Percentiles rank a stretch among this genome's conserved stretches.
Conservation (phyloP, 73 alveolate genomes). For the Paramecium sonneborni region DNA sequence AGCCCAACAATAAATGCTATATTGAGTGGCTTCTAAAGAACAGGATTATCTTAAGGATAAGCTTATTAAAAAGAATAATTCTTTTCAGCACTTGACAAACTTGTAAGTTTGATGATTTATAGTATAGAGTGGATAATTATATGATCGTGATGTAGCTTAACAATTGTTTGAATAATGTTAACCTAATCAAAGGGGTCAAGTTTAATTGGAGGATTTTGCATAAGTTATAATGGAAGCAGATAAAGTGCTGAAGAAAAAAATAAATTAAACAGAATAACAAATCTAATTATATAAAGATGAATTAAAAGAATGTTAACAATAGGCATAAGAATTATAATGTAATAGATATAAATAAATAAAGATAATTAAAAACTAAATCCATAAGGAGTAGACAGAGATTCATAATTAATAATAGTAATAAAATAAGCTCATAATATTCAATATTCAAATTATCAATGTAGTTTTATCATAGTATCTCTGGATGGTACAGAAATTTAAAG, state of each 20-base stretch:
- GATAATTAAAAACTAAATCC: background rate
- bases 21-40: background rate
- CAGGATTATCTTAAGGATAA: conserved; percentile 15
- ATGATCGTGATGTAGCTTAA: conserved; percentile 52
- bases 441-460: background rate
- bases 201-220: conserved; percentile 21
- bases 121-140: background rate
- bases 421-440: background rate
- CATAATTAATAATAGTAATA: background rate
- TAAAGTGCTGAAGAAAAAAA: conserved; percentile 33
- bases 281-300: background rate
- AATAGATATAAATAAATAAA: background rate
- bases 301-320: background rate
- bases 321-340: conserved; percentile 13
- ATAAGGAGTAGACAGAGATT: conserved; percentile 49
- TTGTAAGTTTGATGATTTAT: background rate
- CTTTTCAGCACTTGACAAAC: conserved; percentile 33
- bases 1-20: background rate
- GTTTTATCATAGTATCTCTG: background rate
- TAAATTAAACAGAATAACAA: background rate
- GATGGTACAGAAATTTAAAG: background rate
- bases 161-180: conserved; percentile 32
- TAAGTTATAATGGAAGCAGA: conserved; percentile 24
- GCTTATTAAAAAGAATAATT: background rate
- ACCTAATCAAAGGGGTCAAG: conserved; percentile 26